phyloP scores from a whole-genome alignment of 2,329 filamentous ascomycete species.

The Trichophyton benhamiae region DNA sequence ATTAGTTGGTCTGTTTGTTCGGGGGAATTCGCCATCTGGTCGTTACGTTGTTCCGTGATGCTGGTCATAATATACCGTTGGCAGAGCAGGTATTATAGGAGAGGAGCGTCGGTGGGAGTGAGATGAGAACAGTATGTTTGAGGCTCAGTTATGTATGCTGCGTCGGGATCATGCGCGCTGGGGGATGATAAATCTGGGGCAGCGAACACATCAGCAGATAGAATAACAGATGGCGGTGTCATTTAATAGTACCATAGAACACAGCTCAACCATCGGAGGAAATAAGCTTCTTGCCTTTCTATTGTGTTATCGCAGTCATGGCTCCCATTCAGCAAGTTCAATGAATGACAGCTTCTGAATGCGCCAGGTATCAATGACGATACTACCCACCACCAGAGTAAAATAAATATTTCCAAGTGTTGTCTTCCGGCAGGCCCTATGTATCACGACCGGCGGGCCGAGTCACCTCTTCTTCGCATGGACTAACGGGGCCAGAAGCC shows the following conservation, averaged over 20 bases:
- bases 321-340: slow-evolving; percentile 1
- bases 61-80: not conserved
- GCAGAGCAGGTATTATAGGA: not conserved
- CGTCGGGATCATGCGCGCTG: not conserved
- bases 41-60: not conserved
- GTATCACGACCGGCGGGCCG: not conserved
- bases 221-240: not conserved
- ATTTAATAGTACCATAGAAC: not conserved
- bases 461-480: not conserved
- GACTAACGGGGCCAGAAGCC: not conserved
- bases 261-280: not conserved
- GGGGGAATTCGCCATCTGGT: slow-evolving; percentile 14
- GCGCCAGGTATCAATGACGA: not conserved
- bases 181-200: not conserved
- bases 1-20: slow-evolving; percentile 30
- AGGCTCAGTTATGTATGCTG: not conserved
- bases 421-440: not conserved
- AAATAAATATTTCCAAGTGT: not conserved
- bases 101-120: not conserved
- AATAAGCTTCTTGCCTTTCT: not conserved
- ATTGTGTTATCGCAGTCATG: slow-evolving; percentile 1
- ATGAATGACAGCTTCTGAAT: not conserved
- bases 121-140: not conserved
- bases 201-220: not conserved
- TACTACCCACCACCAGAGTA: not conserved